Evolutionary conservation across 2,329 filamentous ascomycete species (phyloP).

Genomic region (Aphanoascus verrucosus): DNA sequence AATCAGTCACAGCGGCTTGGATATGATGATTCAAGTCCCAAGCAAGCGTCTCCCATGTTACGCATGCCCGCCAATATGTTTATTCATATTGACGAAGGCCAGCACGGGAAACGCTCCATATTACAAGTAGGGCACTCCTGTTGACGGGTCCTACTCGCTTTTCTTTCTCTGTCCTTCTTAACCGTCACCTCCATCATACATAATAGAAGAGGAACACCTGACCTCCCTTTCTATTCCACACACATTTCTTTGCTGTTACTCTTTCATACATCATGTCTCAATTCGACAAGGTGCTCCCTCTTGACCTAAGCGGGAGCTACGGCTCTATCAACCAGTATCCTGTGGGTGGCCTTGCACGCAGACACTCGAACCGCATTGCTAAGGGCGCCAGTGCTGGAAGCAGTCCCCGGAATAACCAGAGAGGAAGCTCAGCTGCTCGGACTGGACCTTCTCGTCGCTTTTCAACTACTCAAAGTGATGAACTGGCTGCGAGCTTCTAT

Average conservation of each 20-base stretch:
- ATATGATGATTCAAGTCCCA: conserved; percentile 3
- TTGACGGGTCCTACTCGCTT: background rate
- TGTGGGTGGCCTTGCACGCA: background rate
- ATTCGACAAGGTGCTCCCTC: background rate
- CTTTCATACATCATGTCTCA: conserved; percentile 4
- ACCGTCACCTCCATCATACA: background rate
- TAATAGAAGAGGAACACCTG: conserved; percentile 1
- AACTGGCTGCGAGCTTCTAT: conserved; percentile 5
- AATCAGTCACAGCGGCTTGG: background rate
- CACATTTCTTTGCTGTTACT: background rate
- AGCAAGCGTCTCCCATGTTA: conserved; percentile 9
- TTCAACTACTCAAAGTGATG: conserved; percentile 4
- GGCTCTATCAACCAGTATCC: background rate
- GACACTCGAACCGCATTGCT: conserved; percentile 46
- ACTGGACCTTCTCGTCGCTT: background rate
- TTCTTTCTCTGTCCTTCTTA: background rate
- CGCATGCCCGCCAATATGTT: conserved; percentile 6
- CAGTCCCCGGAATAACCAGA: conserved; percentile 46
- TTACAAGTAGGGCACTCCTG: background rate
- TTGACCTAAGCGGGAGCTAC: background rate
- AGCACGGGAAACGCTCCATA: background rate
- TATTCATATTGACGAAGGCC: conserved; percentile 3
- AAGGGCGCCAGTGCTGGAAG: conserved; percentile 60
- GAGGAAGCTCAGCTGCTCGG: conserved; percentile 33
- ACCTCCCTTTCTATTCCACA: background rate